Evolutionary conservation across 2,329 filamentous ascomycete species (phyloP), one percentile per base, ranked within the genome.

Genomic region (Cyclaneusma minus): DNA sequence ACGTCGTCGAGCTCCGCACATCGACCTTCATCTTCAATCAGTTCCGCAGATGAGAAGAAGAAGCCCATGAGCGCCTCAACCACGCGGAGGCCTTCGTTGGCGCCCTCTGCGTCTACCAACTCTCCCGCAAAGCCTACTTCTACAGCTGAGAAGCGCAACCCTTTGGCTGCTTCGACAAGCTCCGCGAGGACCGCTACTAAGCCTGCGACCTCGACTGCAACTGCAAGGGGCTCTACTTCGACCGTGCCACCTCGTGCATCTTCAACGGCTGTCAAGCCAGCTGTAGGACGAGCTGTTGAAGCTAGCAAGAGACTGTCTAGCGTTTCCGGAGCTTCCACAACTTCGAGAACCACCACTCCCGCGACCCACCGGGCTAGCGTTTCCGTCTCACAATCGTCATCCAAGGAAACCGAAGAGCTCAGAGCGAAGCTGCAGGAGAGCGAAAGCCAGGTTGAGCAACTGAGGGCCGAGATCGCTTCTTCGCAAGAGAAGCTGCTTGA

Each of bases 381-480:
- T 23, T 40, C 48, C 11, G 50, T 52, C 21, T 46, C 55, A 17
- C 52, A 57, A 13, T 45, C 54, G 10, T 37, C 50, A 6, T 44
- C 58, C 12, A 72, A 68, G 49, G 67, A 69, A 39, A 51, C 67
- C 3, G 68, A 74, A 25, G 61, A 68, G 23, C 54, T 76, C 22
- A 74, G 68, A 51, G 47, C 55, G 6, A 71, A 72, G 48, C 53
- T 76, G 13, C 54, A 56, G 4, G 58, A 65, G 16, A 68, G 65
- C 34, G 67, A 74, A 40, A 46, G 57, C 5, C 64, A 71, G 40
- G 62, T 74, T 7, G 57, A 63, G 28, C 49, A 60, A 8, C 56
- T 75, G 16, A 68, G 66, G 44, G 52, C 55, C 5, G 62, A 74
- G 38, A 59, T 75, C 25, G 50, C 59, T 30, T 49, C 58, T 6